Percentiles rank a stretch among this genome's conserved stretches.
These are phyloP conservation scores for Sclerotinia subarctica DNA, from an alignment of 2,329 filamentous ascomycete genomes.

Conservation along the genomic window DNA sequence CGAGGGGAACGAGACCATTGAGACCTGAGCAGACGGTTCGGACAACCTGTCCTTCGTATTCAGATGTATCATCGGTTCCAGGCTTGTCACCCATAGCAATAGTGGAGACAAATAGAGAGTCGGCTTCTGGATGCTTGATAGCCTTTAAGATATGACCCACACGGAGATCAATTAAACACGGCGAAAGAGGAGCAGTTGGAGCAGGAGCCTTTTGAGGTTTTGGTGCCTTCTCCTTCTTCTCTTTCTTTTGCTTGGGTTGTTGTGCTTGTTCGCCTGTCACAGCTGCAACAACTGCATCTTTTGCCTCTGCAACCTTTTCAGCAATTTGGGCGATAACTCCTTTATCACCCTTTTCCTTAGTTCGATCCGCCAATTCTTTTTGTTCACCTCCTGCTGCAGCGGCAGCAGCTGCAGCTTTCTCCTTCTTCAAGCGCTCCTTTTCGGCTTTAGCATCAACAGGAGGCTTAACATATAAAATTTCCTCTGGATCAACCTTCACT, in stretches of 20 bases:
- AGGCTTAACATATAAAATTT: slow-evolving; percentile 83
- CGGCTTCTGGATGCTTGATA: slow-evolving; percentile 91
- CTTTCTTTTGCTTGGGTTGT: slow-evolving; percentile 64
- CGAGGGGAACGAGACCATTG: slow-evolving; percentile 86
- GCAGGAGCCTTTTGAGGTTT: slow-evolving; percentile 68
- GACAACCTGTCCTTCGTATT: slow-evolving; percentile 87
- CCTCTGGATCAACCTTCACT: slow-evolving; percentile 72
- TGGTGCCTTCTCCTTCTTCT: slow-evolving; percentile 86
- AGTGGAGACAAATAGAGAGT: slow-evolving; percentile 91
- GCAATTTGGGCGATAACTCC: slow-evolving; percentile 51
- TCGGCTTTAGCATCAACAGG: slow-evolving; percentile 88
- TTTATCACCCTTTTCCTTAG: slow-evolving; percentile 55
- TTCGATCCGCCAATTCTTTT: slow-evolving; percentile 55
- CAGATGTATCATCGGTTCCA: slow-evolving; percentile 81
- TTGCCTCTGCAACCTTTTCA: slow-evolving; percentile 46
- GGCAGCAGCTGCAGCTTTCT: slow-evolving; percentile 69
- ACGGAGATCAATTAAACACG: slow-evolving; percentile 85
- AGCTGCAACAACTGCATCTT: slow-evolving; percentile 40
- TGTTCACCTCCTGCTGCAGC: slow-evolving; percentile 50
- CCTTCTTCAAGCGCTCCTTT: slow-evolving; percentile 95
- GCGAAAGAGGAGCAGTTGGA: slow-evolving; percentile 72
- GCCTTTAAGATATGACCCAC: slow-evolving; percentile 98
- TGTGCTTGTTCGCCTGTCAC: slow-evolving; percentile 30
- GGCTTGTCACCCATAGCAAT: slow-evolving; percentile 89
- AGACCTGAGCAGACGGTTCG: slow-evolving; percentile 96